Conservation (phyloP, 176 grass and related monocot genomes). For the Juncus effusus region DNA sequence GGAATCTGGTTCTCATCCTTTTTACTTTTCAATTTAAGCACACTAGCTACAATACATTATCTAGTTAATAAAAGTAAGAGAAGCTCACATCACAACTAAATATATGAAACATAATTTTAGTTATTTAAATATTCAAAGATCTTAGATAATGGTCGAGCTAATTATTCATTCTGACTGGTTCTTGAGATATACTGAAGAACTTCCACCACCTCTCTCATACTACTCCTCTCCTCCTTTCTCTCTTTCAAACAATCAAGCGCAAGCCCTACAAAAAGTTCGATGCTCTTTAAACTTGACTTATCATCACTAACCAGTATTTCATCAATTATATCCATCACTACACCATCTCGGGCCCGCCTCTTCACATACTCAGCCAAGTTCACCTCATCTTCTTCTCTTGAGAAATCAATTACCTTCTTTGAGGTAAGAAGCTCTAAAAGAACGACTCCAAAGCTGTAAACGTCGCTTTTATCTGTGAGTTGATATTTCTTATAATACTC, state of each 20-base stretch:
- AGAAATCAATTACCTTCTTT: conserved; percentile 36
- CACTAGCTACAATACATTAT: background rate
- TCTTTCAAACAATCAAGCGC: conserved; percentile 30
- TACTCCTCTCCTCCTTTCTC: conserved; percentile 32
- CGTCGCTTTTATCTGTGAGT: conserved; percentile 33
- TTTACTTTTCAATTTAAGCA: background rate
- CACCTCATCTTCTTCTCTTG: conserved; percentile 25
- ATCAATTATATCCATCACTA: conserved; percentile 20
- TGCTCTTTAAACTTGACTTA: conserved; percentile 10
- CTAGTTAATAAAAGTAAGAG: background rate
- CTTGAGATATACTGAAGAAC: conserved; percentile 25
- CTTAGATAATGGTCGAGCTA: no score
- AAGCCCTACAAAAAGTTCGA: conserved; percentile 25
- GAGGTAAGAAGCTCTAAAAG: conserved; percentile 29
- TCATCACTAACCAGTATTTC: conserved; percentile 9
- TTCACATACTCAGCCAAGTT: conserved; percentile 30
- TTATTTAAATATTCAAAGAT: background rate
- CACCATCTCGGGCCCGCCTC: conserved; percentile 14
- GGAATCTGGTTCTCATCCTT: conserved; percentile 17
- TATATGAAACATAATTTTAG: background rate
- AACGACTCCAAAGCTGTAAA: conserved; percentile 32
- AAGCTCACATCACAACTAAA: background rate
- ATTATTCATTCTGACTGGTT: background rate
- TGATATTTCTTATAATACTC: conserved; percentile 36
- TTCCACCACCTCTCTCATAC: conserved; percentile 32